Conservation (phyloP, 129 eudicot genomes). For the Glebionis coronaria region DNA sequence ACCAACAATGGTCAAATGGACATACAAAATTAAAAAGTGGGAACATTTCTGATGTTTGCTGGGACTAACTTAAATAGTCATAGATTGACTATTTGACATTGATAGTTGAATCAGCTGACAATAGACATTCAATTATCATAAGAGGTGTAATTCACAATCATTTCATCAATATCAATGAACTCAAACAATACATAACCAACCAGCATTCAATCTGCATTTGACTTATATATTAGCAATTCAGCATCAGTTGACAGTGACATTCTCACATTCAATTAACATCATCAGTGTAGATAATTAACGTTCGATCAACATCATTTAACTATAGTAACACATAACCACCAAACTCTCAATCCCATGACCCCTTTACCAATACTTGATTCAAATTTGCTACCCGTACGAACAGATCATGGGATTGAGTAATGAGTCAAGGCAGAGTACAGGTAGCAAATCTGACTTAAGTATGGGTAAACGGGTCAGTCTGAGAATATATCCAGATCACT, state of each 20-base stretch:
- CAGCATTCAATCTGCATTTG: constrained; percentile 2
- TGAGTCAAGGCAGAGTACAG: no score
- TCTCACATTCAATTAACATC: not conserved
- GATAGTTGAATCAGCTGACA: not conserved
- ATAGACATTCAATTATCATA: not conserved
- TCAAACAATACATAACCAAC: not conserved
- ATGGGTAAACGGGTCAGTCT: no score
- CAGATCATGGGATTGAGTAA: no score
- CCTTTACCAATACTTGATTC: no score
- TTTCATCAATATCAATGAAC: not conserved
- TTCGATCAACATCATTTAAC: not conserved
- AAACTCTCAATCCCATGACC: constrained; percentile 16
- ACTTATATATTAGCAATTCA: not conserved
- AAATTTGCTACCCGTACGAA: no score
- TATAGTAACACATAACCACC: constrained; percentile 1
- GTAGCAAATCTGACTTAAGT: no score
- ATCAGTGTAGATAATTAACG: not conserved
- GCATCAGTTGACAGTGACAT: not conserved
- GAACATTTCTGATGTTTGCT: not conserved
- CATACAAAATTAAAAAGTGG: not conserved
- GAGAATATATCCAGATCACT: no score
- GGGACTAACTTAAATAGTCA: not conserved
- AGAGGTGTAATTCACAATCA: not conserved
- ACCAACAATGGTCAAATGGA: not conserved
- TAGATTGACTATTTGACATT: not conserved